These are phyloP conservation scores for Ricinus communis DNA, from an alignment of 345 rosid genomes.

Conservation along the genomic window DNA sequence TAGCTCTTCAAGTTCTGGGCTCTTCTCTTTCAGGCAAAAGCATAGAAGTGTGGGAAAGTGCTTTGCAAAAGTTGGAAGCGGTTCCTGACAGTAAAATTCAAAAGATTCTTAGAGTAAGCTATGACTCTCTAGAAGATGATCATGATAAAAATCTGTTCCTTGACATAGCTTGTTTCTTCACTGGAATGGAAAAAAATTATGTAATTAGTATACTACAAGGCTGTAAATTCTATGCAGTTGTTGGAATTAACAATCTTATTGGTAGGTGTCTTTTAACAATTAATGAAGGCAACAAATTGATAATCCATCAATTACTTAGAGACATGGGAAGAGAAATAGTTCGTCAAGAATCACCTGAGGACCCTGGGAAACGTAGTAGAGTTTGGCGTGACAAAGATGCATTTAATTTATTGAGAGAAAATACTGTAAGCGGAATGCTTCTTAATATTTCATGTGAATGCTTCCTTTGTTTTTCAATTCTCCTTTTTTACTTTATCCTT, in stretches of 20 bases:
- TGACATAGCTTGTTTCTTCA: conserved; percentile 14
- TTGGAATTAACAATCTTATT: conserved; percentile 17
- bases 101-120: conserved; percentile 16
- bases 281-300: conserved; percentile 13
- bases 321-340: conserved; percentile 19
- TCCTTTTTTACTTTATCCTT: background rate
- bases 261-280: conserved; percentile 17
- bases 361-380: conserved; percentile 16
- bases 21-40: conserved; percentile 17
- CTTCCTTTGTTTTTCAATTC: background rate
- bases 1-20: conserved; percentile 18
- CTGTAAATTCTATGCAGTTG: conserved; percentile 14
- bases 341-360: conserved; percentile 18
- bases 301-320: conserved; percentile 13
- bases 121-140: conserved; percentile 15
- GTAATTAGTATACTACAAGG: conserved; percentile 5
- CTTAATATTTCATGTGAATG: background rate
- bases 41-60: conserved; percentile 27
- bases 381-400: conserved; percentile 13
- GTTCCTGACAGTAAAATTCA: conserved; percentile 16
- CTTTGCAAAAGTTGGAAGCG: conserved; percentile 18
- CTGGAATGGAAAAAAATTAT: conserved; percentile 9
- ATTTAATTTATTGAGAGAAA: conserved; percentile 6
- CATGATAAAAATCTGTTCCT: conserved; percentile 16
- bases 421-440: background rate